These are phyloP conservation scores for Rhizopus arrhizus DNA, from an alignment of 371 early-diverging fungal species.

Conservation along the genomic window DNA sequence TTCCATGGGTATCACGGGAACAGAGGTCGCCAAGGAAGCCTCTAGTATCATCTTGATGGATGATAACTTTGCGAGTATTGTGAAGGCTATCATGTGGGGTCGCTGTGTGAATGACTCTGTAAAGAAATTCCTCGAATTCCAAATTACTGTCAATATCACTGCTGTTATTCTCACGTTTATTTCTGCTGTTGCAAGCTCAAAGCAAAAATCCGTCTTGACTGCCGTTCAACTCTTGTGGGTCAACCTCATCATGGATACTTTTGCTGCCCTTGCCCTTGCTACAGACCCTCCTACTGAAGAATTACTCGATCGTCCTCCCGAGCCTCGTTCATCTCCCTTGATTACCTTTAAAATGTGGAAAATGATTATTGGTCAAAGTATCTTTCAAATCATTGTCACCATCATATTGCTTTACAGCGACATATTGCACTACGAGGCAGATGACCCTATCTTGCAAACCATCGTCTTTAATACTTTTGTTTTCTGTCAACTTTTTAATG, in stretches of 20 bases:
- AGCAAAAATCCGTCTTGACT: slow-evolving; percentile 55
- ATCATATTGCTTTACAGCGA: slow-evolving; percentile 56
- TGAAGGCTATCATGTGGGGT: slow-evolving; percentile 76
- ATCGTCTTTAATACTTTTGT: slow-evolving; percentile 83
- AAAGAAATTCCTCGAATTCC: slow-evolving; percentile 77
- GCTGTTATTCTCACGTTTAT: slow-evolving; percentile 67
- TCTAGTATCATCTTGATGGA: slow-evolving; percentile 75
- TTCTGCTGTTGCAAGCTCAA: slow-evolving; percentile 48
- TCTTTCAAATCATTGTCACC: slow-evolving; percentile 60
- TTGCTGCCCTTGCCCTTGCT: slow-evolving; percentile 72
- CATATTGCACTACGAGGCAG: slow-evolving; percentile 26
- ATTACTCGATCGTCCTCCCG: slow-evolving; percentile 62
- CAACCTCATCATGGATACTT: slow-evolving; percentile 77
- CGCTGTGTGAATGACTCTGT: slow-evolving; percentile 74
- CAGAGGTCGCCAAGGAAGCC: slow-evolving; percentile 79
- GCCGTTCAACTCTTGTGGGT: slow-evolving; percentile 77
- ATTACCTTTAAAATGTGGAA: slow-evolving; percentile 72
- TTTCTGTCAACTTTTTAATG: slow-evolving; percentile 80
- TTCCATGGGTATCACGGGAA: slow-evolving; percentile 78
- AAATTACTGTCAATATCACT: slow-evolving; percentile 72
- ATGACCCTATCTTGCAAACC: slow-evolving; percentile 52
- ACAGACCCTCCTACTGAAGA: slow-evolving; percentile 69
- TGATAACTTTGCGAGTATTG: slow-evolving; percentile 75
- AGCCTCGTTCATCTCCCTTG: slow-evolving; percentile 59
- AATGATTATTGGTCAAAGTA: slow-evolving; percentile 63